Evolutionary conservation across 495 filamentous ascomycete species (phyloP), one percentile per base, ranked within the genome.

Genomic region (Penicillium nucicola): DNA sequence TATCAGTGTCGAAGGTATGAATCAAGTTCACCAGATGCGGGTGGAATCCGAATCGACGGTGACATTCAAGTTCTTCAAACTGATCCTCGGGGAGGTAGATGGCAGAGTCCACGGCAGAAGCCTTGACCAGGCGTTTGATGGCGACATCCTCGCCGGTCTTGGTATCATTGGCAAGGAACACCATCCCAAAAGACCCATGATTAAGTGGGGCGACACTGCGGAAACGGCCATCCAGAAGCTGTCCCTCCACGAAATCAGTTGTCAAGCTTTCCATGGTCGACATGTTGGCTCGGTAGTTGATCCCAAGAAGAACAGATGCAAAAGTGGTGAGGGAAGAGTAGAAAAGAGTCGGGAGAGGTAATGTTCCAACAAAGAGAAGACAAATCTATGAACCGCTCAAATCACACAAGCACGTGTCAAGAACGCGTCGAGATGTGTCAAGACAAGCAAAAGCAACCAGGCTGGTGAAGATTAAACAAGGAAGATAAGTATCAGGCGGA

Each of bases 121-220:
- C 49, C 77, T 97, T 97, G 56, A 88, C 86, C 64, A 97, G 68
- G 62, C 92, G 95, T 65, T 98, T 98, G 78, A 98, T 85, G 43
- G 93, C 93, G 49, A 98, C 93, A 46, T 83, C 77, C 48, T 92
- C 75, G 53, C 82, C 79, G 49, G 85, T 95, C 55, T 71, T 57
- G 49, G 76, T 77, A 70, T 98, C 92, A 59, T 76, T 86, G 45
- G 93, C 95, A 69, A 90, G 83, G 70, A 95, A 96, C 56, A 98
- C 93, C 87, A 95, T 91, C 55, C 93, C 93, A 65, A 97, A 98
- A 19, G 93, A 98, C 59, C 93, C 93, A 79, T 97, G 89, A 64
- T 98, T 97, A 74, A 98, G 88, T 33, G 92, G 91, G 60, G 90
- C 88, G 62, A 96, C 75, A 34, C 90, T 92, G 68, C 86, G 80